Percentiles rank a stretch among this genome's conserved stretches.
These are phyloP conservation scores for Patellifolia procumbens DNA, from an alignment of 179 eudicot genomes.

Conservation along the genomic window DNA sequence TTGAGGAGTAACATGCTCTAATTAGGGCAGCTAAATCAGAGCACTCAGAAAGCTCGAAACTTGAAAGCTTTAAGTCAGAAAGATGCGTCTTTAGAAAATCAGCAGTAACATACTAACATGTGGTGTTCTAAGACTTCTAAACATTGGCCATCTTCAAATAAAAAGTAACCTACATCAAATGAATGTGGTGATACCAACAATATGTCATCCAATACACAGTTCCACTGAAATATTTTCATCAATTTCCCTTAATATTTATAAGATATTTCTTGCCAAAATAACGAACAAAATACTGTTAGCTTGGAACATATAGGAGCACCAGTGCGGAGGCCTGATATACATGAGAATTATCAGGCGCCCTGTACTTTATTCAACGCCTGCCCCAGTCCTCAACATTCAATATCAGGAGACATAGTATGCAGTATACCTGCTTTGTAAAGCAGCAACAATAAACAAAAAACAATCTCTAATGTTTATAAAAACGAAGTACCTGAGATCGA, in stretches of 20 bases:
- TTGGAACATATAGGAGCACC: not conserved
- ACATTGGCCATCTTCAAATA: not conserved
- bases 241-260: not conserved
- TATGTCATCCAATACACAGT: not conserved
- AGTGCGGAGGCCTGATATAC: not conserved
- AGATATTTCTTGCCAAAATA: not conserved
- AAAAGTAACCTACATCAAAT: not conserved
- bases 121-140: not conserved
- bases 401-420: not conserved
- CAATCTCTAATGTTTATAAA: not conserved
- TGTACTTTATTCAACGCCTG: not conserved
- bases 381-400: not conserved
- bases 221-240: not conserved
- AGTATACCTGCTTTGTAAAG: not conserved
- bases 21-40: not conserved
- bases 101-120: not conserved
- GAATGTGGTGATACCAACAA: not conserved
- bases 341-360: not conserved
- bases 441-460: not conserved
- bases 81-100: not conserved
- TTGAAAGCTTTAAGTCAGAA: not conserved
- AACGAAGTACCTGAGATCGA: slow-evolving; percentile 71
- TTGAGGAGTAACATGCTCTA: not conserved
- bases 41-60: not conserved
- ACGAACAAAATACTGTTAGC: not conserved